Percentiles rank a stretch among this genome's conserved stretches.
phyloP scores from a whole-genome alignment of 164 flowering plant genomes.

The Dillenia suffruticosa region DNA sequence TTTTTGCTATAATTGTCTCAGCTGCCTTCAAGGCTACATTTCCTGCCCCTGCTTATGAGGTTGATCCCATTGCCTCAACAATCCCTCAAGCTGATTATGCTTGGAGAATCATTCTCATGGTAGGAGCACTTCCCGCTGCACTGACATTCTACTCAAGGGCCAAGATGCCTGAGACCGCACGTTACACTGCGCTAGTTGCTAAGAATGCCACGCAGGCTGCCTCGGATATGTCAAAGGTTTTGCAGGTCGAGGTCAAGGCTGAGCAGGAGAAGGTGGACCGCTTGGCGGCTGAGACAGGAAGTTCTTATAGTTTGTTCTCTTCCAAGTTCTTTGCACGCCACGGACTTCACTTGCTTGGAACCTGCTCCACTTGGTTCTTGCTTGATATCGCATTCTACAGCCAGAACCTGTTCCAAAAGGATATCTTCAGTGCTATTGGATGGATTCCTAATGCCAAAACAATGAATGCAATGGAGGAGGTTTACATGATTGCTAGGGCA shows the following conservation, averaged over 20 bases:
- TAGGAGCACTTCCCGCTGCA: slow-evolving; percentile 70
- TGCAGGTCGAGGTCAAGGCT: slow-evolving; percentile 14
- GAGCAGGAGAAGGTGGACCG: slow-evolving; percentile 23
- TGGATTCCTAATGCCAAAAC: slow-evolving; percentile 56
- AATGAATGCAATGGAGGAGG: slow-evolving; percentile 62
- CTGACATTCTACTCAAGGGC: slow-evolving; percentile 72
- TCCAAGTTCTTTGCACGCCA: slow-evolving; percentile 38
- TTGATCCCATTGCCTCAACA: slow-evolving; percentile 40
- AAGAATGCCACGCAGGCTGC: slow-evolving; percentile 64
- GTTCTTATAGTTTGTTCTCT: slow-evolving; percentile 38
- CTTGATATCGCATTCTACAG: slow-evolving; percentile 72
- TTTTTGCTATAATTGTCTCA: slow-evolving; percentile 55
- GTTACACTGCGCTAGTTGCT: slow-evolving; percentile 82
- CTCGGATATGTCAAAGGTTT: slow-evolving; percentile 49
- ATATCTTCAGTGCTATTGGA: slow-evolving; percentile 64
- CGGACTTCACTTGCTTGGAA: slow-evolving; percentile 60
- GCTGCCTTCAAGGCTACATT: slow-evolving; percentile 38
- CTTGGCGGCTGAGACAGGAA: background rate
- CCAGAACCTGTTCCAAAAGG: slow-evolving; percentile 73
- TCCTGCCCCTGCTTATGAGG: slow-evolving; percentile 38
- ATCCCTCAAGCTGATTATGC: slow-evolving; percentile 56
- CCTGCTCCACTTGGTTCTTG: slow-evolving; percentile 63
- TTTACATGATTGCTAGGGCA: slow-evolving; percentile 52
- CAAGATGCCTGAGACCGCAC: slow-evolving; percentile 90
- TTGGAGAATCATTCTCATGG: slow-evolving; percentile 71